These are phyloP conservation scores for Pichia cephalocereana DNA, from an alignment of 805 yeast species.

Conservation along the genomic window DNA sequence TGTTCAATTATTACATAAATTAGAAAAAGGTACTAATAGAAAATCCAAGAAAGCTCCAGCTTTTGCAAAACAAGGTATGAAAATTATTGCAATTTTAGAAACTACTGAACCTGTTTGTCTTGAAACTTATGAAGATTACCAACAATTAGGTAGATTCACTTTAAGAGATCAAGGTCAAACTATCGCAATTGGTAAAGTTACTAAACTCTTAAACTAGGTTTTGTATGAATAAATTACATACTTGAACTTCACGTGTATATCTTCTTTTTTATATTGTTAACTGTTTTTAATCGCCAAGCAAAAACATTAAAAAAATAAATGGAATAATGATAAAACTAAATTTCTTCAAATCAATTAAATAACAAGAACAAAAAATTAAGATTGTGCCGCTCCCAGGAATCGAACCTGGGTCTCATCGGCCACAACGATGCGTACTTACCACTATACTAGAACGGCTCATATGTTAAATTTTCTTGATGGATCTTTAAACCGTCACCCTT, in stretches of 20 bases:
- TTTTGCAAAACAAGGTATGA: constrained; percentile 98
- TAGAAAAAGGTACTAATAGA: constrained; percentile 95
- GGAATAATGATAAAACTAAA: not conserved
- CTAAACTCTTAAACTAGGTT: constrained; percentile 57
- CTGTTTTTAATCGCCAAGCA: no score
- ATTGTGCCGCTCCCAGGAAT: constrained; percentile 22
- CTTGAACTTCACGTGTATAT: not conserved
- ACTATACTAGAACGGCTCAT: constrained; percentile 22
- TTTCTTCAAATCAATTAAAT: no score
- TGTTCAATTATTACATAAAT: constrained; percentile 75
- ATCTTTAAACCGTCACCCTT: no score
- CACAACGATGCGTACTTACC: constrained; percentile 20
- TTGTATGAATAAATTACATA: not conserved
- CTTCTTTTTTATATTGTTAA: not conserved
- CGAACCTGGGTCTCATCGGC: constrained; percentile 21
- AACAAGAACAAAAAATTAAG: no score
- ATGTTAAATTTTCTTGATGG: no score
- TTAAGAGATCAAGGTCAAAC: constrained; percentile 98
- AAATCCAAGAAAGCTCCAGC: constrained; percentile 96
- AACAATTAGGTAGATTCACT: constrained; percentile 96
- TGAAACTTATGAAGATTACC: constrained; percentile 86
- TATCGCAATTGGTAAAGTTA: constrained; percentile 96
- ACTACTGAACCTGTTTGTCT: constrained; percentile 83
- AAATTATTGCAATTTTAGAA: constrained; percentile 87
- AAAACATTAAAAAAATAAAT: not conserved